Evolutionary conservation across 352 stramenopile genomes (phyloP).

Genomic region (Pythium chondricola): DNA sequence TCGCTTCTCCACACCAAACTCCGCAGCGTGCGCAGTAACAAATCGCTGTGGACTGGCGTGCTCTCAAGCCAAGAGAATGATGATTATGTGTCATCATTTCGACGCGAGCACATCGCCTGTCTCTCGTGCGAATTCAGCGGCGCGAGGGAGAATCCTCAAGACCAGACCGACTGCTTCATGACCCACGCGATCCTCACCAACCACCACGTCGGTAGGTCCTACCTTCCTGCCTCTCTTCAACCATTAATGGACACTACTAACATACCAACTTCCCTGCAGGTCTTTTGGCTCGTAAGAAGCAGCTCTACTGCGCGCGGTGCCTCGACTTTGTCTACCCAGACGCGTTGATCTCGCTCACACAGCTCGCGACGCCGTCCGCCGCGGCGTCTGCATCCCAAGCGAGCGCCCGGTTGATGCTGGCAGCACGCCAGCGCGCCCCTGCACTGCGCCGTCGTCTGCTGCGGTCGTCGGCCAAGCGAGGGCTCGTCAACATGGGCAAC

Average conservation of each 20-base stretch:
- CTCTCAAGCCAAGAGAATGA: not conserved
- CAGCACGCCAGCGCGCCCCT: constrained; percentile 6
- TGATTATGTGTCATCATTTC: not conserved
- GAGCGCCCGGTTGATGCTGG: no score
- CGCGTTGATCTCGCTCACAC: constrained; percentile 20
- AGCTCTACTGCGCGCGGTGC: constrained; percentile 57
- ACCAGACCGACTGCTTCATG: constrained; percentile 47
- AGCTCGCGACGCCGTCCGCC: constrained; percentile 14
- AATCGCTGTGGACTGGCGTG: not conserved
- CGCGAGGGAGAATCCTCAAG: constrained; percentile 24
- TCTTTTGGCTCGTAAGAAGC: constrained; percentile 13
- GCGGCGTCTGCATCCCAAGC: no score
- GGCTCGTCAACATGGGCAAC: constrained; percentile 82
- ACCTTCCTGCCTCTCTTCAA: not conserved
- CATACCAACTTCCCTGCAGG: not conserved
- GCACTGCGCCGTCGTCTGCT: constrained; percentile 17
- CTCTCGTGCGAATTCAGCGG: constrained; percentile 47
- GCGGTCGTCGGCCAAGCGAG: constrained; percentile 24
- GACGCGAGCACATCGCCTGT: constrained; percentile 32
- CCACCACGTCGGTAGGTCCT: constrained; percentile 44
- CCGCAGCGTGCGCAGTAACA: no score
- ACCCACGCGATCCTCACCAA: constrained; percentile 52
- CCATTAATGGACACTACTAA: not conserved
- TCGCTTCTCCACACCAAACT: no score
- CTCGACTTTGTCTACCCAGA: constrained; percentile 54